Percentiles rank a stretch among this genome's conserved stretches.
phyloP scores from a whole-genome alignment of 441 rosid species.

The Euphorbia corollata region DNA sequence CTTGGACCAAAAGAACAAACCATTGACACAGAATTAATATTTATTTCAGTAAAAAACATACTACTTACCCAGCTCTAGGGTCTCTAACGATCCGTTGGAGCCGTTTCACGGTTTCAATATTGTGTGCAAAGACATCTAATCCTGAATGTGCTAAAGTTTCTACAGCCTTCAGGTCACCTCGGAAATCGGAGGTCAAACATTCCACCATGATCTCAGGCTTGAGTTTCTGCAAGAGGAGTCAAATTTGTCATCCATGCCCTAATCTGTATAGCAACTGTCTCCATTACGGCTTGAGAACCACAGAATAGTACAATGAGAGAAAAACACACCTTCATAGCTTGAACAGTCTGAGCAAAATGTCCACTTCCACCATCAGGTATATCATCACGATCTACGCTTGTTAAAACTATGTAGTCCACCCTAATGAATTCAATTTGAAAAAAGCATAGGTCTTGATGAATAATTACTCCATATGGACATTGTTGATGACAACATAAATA shows the following conservation, averaged over 20 bases:
- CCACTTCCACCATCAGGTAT: slow-evolving; percentile 98
- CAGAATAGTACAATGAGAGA: not conserved
- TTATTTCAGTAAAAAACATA: slow-evolving; percentile 4
- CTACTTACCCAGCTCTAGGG: slow-evolving; percentile 88
- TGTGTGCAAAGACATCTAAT: slow-evolving; percentile 93
- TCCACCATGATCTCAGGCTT: slow-evolving; percentile 93
- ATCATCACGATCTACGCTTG: slow-evolving; percentile 98
- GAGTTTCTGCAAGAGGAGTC: slow-evolving; percentile 42
- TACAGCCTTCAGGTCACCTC: slow-evolving; percentile 88
- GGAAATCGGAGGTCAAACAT: slow-evolving; percentile 93
- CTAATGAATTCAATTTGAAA: slow-evolving; percentile 27
- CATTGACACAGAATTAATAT: not conserved
- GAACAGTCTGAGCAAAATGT: slow-evolving; percentile 88
- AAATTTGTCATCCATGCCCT: slow-evolving; percentile 9
- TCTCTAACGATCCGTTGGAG: slow-evolving; percentile 95
- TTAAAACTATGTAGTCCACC: slow-evolving; percentile 91
- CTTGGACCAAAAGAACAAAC: not conserved
- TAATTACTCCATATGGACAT: not conserved
- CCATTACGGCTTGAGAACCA: not conserved
- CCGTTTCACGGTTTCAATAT: slow-evolving; percentile 85
- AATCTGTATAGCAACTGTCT: slow-evolving; percentile 4
- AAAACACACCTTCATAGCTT: slow-evolving; percentile 70
- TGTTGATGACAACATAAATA: not conserved
- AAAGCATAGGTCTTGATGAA: not conserved
- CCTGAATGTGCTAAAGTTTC: slow-evolving; percentile 73